A percentile compares a stretch with the other conserved stretches of the same genome.
phyloP scores from a whole-genome alignment of 306 rosid species.

The Elaeagnus macrophylla region DNA sequence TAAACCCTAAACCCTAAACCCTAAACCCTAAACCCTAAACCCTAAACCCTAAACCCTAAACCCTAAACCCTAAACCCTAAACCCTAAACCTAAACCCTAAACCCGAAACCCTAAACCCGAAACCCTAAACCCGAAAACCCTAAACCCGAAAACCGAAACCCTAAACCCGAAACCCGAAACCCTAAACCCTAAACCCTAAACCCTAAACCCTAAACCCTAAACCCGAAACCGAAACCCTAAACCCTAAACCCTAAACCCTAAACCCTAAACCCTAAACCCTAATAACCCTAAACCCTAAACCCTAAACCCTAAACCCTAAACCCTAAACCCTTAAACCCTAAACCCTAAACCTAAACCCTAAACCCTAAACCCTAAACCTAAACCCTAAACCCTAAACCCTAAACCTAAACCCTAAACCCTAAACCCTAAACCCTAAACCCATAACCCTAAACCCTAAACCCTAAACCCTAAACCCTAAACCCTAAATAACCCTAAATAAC shows the following conservation, averaged over 20 bases:
- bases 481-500: conserved; percentile 1
- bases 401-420: conserved; percentile 14
- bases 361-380: conserved; percentile 14
- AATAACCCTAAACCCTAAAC: neutral
- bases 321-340: conserved; percentile 2
- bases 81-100: too few relatives aligned
- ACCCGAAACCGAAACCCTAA: neutral
- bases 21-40: too few relatives aligned
- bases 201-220: neutral
- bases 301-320: neutral
- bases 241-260: neutral
- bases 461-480: conserved; percentile 14
- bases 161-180: neutral
- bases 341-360: conserved; percentile 14
- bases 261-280: neutral
- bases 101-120: neutral
- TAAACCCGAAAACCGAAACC: neutral
- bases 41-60: too few relatives aligned
- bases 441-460: conserved; percentile 12
- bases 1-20: too few relatives aligned
- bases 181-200: neutral
- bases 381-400: conserved; percentile 14
- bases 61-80: too few relatives aligned
- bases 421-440: conserved; percentile 14
- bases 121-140: neutral